Evolutionary conservation across 495 filamentous ascomycete genomes (phyloP).

Genomic region (Hyphodiscus hymeniophilus): DNA sequence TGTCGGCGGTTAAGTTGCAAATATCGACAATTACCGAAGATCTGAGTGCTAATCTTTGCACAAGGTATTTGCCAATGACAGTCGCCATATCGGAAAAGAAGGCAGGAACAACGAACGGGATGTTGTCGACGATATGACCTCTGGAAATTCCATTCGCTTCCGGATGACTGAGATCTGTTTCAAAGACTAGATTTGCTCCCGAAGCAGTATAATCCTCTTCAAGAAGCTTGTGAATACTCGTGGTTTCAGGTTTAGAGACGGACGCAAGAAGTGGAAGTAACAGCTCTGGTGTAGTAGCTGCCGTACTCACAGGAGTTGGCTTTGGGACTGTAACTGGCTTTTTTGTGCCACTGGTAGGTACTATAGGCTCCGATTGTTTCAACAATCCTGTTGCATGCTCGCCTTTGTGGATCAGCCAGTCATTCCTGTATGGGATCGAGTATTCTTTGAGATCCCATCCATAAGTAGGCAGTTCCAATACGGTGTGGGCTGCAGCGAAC

Average conservation of each 20-base stretch:
- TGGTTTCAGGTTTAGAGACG: too few species aligned
- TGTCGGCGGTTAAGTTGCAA: too few species aligned
- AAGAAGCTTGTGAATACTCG: too few species aligned
- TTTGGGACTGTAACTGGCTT: slow-evolving; percentile 32
- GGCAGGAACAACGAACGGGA: slow-evolving; percentile 39
- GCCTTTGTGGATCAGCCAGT: slow-evolving; percentile 61
- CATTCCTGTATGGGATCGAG: slow-evolving; percentile 72
- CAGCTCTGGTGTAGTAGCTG: too few species aligned
- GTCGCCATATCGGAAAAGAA: slow-evolving; percentile 72
- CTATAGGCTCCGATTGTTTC: slow-evolving; percentile 47
- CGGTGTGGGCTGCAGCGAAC: slow-evolving; percentile 48
- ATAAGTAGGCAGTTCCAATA: slow-evolving; percentile 65
- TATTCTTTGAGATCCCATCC: slow-evolving; percentile 73
- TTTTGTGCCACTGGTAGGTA: slow-evolving; percentile 30
- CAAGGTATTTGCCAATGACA: slow-evolving; percentile 58
- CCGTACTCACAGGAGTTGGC: too few species aligned
- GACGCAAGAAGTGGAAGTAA: too few species aligned
- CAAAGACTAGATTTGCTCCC: slow-evolving; percentile 46
- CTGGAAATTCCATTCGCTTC: slow-evolving; percentile 49
- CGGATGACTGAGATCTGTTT: slow-evolving; percentile 55
- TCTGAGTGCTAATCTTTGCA: too few species aligned
- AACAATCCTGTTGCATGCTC: slow-evolving; percentile 18
- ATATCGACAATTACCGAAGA: too few species aligned
- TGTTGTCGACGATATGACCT: slow-evolving; percentile 60
- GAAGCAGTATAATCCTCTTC: slow-evolving; percentile 45